A percentile compares a stretch with the other conserved stretches of the same genome.
Evolutionary conservation across 148 eudicot genomes (phyloP).

Genomic region (Selenicereus undatus): DNA sequence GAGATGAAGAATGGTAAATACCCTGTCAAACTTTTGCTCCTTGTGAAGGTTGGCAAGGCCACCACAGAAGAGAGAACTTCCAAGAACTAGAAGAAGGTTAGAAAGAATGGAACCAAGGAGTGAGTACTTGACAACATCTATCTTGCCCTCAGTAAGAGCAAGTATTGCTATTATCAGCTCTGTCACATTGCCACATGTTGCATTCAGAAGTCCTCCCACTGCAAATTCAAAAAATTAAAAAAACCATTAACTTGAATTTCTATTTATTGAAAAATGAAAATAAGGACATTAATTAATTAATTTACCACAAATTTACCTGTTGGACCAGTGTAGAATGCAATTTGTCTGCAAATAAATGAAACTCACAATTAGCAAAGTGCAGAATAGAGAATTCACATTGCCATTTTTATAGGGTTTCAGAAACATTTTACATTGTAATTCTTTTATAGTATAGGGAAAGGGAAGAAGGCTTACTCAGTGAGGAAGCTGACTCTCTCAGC

Average conservation of each 20-base stretch:
- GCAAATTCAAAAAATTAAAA: constrained; percentile 11
- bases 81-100: constrained; percentile 93
- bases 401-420: too few relatives aligned
- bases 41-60: constrained; percentile 67
- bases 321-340: constrained; percentile 81
- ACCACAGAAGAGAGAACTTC: constrained; percentile 84
- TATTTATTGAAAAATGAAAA: not conserved
- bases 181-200: constrained; percentile 95
- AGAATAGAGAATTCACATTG: not conserved
- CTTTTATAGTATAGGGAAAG: not conserved
- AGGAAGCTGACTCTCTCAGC: constrained; percentile 93
- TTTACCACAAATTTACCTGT: constrained; percentile 47
- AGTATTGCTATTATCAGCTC: constrained; percentile 88
- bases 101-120: constrained; percentile 92
- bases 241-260: not conserved
- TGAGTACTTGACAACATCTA: constrained; percentile 81
- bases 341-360: constrained; percentile 59
- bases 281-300: not conserved
- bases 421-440: not conserved
- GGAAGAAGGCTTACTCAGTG: constrained; percentile 61
- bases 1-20: constrained; percentile 16
- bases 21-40: constrained; percentile 81
- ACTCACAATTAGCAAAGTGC: not conserved
- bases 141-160: constrained; percentile 60
- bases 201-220: constrained; percentile 95